Percentiles rank a stretch among this genome's conserved stretches.
Evolutionary conservation across 345 rosid genomes (phyloP).

Genomic region (Syzygium aromaticum): DNA sequence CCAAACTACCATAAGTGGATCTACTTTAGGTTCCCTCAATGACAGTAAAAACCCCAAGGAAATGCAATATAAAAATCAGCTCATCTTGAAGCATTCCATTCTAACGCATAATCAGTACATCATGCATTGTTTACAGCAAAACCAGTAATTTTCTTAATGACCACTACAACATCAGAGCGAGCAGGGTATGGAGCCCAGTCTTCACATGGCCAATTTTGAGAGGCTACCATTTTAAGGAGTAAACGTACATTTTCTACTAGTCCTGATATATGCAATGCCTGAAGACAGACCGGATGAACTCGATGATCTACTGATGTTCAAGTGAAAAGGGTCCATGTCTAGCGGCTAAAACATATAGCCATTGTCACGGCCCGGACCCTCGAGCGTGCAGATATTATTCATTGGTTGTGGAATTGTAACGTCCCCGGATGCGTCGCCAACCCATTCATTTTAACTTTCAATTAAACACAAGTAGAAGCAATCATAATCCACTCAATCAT

Average conservation of each 20-base stretch:
- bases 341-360: background rate
- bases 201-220: background rate
- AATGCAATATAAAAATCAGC: background rate
- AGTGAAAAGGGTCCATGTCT: background rate
- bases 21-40: background rate
- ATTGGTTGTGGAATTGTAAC: too few relatives aligned
- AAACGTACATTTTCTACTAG: background rate
- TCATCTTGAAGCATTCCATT: background rate
- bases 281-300: background rate
- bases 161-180: background rate
- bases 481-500: too few relatives aligned
- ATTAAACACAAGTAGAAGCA: too few relatives aligned
- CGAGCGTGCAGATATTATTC: too few relatives aligned
- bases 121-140: background rate
- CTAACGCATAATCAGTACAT: background rate
- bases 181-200: background rate
- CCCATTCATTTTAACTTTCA: too few relatives aligned
- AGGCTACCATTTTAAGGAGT: background rate
- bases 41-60: background rate
- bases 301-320: background rate
- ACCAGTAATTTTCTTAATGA: background rate
- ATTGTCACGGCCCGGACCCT: too few relatives aligned
- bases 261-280: background rate
- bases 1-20: background rate
- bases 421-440: too few relatives aligned